Base-by-base conservation (phyloP, 106 monocot species). In the Amphibolis antarctica region DNA sequence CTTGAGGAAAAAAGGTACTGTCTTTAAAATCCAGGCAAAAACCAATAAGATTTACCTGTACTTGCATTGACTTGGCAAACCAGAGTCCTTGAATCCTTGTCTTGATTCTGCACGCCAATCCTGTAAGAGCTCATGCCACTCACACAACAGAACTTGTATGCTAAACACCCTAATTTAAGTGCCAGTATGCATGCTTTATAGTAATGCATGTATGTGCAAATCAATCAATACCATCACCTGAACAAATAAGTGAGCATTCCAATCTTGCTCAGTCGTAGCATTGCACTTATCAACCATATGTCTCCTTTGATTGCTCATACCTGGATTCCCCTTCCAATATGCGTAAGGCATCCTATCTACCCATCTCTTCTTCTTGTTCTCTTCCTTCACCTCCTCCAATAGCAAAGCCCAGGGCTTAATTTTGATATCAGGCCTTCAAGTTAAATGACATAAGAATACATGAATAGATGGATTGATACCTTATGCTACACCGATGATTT, bases 61-160 rank as follows among this genome's bases (percentile, higher is more conserved):
- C 1, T 6, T 71, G 79, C 92, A 92, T 69, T 92, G 92, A 27
- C 48, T 71, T n/a, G 87, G 66, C 78, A 92, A 53, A 59, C 82
- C 51, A 15, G 92, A 87, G 13, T 92, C 65, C 64, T 77, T 87
- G 80, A 73, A 92, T 11, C 87, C 87, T 49, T 68, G 46, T 21
- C 36, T 42, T 1, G 19, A 19, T 73, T 86, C 92, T 17, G 52
- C 71, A 54, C 28, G 3, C 92, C 87, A 87, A 66, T 92, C 72
- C 86, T 84, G 30, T 55, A 60, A 17, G 0, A 62, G 12, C 7
- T n/a, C 54, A 54, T n/a, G 36, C 7, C 36, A 36, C 36, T 36
- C 36, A 36, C 36, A 7, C 7, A 36, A 36, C 2, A 36, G 36
- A 36, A 36, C 36, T 36, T 4, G 36, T 36, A 36, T 36, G 7